Evolutionary conservation across 306 rosid genomes (phyloP).

Genomic region (Trifolium fragiferum): DNA sequence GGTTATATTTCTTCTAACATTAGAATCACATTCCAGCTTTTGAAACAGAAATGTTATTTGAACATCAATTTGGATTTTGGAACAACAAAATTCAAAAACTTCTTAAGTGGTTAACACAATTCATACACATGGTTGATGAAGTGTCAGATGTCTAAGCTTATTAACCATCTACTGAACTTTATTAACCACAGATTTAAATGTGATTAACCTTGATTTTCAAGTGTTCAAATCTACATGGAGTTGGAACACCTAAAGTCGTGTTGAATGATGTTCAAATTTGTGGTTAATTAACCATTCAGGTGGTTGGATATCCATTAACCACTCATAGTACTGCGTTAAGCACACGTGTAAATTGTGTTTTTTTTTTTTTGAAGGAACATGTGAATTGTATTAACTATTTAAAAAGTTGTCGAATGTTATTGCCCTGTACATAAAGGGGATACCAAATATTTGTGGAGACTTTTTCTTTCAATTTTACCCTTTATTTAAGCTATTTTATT

Average conservation of each 20-base stretch:
- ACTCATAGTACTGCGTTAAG: neutral
- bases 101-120: neutral
- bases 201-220: neutral
- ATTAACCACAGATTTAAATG: neutral
- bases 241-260: neutral
- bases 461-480: too few species aligned
- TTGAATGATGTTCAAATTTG: neutral
- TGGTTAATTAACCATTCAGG: neutral
- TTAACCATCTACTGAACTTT: neutral
- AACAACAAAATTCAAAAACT: neutral
- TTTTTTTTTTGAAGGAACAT: too few species aligned
- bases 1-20: constrained; percentile 10
- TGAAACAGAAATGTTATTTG: neutral
- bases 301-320: neutral
- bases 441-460: too few species aligned
- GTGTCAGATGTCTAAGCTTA: neutral
- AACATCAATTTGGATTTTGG: neutral
- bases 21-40: constrained; percentile 17
- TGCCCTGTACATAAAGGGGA: neutral
- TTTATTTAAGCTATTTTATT: too few species aligned
- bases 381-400: neutral
- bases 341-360: neutral
- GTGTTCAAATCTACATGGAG: neutral
- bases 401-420: neutral
- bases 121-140: neutral